phyloP scores from a whole-genome alignment of 2,329 filamentous ascomycete genomes.

The Fusarium verrucosum region DNA sequence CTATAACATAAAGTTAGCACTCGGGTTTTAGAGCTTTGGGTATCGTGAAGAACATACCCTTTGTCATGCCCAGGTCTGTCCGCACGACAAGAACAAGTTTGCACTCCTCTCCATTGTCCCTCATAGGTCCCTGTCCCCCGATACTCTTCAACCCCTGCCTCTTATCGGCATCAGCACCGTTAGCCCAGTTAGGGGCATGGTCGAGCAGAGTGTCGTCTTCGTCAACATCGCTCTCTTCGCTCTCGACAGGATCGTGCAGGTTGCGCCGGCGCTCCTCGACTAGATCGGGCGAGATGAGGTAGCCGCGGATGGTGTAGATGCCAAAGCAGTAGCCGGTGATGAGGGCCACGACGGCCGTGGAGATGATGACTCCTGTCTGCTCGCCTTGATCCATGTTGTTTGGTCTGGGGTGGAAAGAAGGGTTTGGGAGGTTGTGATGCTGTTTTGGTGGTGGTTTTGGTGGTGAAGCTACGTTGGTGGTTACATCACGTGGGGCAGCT shows the following conservation, averaged over 20 bases:
- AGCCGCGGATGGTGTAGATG: constrained; percentile 72
- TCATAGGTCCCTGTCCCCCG: constrained; percentile 52
- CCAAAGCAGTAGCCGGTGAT: constrained; percentile 84
- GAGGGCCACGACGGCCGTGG: constrained; percentile 77
- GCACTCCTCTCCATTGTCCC: constrained; percentile 76
- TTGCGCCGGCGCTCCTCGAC: constrained; percentile 65
- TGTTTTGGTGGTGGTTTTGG: constrained; percentile 11
- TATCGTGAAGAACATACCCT: constrained; percentile 67
- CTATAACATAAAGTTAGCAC: constrained; percentile 56
- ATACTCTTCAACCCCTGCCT: constrained; percentile 62
- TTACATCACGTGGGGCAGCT: constrained; percentile 35
- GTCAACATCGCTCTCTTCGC: constrained; percentile 74
- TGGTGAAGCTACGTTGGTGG: constrained; percentile 27
- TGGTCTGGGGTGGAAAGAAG: not conserved
- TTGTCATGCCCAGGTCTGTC: constrained; percentile 96
- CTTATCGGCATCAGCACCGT: constrained; percentile 67
- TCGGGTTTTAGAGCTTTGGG: fast-evolving
- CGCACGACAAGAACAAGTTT: constrained; percentile 93
- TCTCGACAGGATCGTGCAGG: constrained; percentile 69
- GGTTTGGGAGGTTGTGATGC: constrained; percentile 7
- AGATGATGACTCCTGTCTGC: constrained; percentile 70
- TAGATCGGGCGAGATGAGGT: constrained; percentile 66
- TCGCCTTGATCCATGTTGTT: constrained; percentile 52
- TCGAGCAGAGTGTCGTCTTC: constrained; percentile 68
- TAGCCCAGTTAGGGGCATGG: constrained; percentile 74